These are phyloP conservation scores for Naganishia vaughanmartiniae DNA, from an alignment of 768 basidiomycete species.

Conservation along the genomic window DNA sequence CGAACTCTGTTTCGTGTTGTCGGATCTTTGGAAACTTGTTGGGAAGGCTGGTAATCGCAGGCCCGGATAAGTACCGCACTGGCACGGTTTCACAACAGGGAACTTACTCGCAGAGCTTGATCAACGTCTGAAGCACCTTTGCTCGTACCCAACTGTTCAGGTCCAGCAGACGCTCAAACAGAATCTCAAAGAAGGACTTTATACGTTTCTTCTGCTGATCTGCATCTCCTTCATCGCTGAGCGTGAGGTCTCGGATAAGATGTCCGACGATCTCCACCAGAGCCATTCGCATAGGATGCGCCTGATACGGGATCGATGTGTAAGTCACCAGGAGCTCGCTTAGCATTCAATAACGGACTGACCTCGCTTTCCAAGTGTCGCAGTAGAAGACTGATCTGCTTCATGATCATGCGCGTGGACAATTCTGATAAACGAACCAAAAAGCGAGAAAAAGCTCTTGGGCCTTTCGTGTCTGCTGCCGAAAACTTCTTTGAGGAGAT, in stretches of 20 bases:
- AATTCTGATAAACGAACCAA: constrained; percentile 75
- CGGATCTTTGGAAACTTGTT: constrained; percentile 85
- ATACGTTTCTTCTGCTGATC: constrained; percentile 66
- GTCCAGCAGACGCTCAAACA: constrained; percentile 85
- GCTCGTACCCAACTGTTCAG: constrained; percentile 83
- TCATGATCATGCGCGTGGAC: constrained; percentile 73
- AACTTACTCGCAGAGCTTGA: constrained; percentile 68
- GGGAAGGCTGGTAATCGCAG: constrained; percentile 54
- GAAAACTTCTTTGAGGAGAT: constrained; percentile 74
- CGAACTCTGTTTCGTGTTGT: constrained; percentile 68
- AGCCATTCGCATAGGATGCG: constrained; percentile 94
- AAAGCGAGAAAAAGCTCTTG: constrained; percentile 79
- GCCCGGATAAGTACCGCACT: not conserved
- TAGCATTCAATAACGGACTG: constrained; percentile 26
- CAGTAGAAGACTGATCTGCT: constrained; percentile 81
- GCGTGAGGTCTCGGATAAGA: constrained; percentile 76
- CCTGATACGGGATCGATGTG: constrained; percentile 55
- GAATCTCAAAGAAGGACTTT: constrained; percentile 72
- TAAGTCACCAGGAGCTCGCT: not conserved
- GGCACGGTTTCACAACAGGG: not conserved
- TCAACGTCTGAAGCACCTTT: constrained; percentile 75
- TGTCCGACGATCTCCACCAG: constrained; percentile 84
- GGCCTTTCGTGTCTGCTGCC: constrained; percentile 80
- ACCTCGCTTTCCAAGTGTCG: constrained; percentile 91
- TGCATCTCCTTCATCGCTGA: constrained; percentile 56